A percentile compares a stretch with the other conserved stretches of the same genome.
Evolutionary conservation across 495 filamentous ascomycete species (phyloP).

Genomic region (Penicillium desertorum): DNA sequence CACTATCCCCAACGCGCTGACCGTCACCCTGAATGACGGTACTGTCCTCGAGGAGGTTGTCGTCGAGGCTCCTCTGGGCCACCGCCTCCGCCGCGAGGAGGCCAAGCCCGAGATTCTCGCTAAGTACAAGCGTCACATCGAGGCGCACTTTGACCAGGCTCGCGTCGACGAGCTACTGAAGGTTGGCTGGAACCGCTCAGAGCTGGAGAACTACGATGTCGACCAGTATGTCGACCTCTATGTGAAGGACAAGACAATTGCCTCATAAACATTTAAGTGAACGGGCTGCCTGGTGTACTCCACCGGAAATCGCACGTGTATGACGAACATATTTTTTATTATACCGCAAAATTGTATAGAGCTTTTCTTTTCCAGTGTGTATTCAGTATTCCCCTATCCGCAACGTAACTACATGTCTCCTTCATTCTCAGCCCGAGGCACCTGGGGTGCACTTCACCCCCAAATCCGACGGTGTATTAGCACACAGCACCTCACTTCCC

Average conservation of each 20-base stretch:
- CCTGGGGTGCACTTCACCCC: conserved; percentile 42
- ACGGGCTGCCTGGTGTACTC: background rate
- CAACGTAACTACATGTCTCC: background rate
- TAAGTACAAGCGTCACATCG: conserved; percentile 92
- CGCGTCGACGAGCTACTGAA: conserved; percentile 77
- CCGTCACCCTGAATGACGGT: conserved; percentile 90
- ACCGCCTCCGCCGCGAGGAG: conserved; percentile 87
- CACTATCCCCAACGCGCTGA: conserved; percentile 93
- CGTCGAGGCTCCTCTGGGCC: conserved; percentile 94
- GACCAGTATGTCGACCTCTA: conserved; percentile 96
- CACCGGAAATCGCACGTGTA: conserved; percentile 14
- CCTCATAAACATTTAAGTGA: conserved; percentile 22
- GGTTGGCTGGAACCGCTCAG: conserved; percentile 68
- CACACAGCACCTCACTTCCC: conserved; percentile 36
- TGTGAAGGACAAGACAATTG: conserved; percentile 62
- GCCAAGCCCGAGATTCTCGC: conserved; percentile 93
- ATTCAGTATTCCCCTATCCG: background rate
- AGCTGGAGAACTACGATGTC: conserved; percentile 76
- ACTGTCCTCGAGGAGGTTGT: conserved; percentile 88
- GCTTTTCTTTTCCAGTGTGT: background rate
- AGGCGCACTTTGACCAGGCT: conserved; percentile 72
- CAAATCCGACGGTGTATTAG: conserved; percentile 37
- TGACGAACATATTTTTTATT: conserved; percentile 24
- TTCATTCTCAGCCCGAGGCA: conserved; percentile 31
- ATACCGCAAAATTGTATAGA: conserved; percentile 23